phyloP scores from a whole-genome alignment of 2,329 filamentous ascomycete species.

The Drechslerella coelobrocha region DNA sequence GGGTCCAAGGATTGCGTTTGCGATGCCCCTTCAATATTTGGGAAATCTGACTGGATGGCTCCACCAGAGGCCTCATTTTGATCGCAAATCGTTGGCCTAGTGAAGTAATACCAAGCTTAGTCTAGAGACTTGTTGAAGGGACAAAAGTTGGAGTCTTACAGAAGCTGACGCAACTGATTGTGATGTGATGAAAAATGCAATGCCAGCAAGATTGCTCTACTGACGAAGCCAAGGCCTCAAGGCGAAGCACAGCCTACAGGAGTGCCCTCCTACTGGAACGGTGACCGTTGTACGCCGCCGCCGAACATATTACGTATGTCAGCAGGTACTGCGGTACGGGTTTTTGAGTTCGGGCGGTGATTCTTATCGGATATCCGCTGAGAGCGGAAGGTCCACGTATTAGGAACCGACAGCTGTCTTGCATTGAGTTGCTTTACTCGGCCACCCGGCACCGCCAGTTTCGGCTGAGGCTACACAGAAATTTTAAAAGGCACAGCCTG shows the following conservation, averaged over 20 bases:
- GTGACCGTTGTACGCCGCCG: conserved; percentile 3
- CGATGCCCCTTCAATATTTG: conserved; percentile 48
- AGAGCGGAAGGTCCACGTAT: conserved; percentile 39
- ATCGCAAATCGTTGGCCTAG: conserved; percentile 23
- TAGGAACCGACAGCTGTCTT: conserved; percentile 25
- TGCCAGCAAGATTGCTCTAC: no score
- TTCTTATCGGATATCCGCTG: conserved; percentile 33
- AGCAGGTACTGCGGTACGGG: conserved; percentile 13
- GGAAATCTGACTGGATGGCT: conserved; percentile 49
- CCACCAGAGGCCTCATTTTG: conserved; percentile 37
- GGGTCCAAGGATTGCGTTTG: conserved; percentile 37
- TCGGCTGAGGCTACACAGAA: conserved; percentile 37
- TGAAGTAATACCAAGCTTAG: conserved; percentile 18
- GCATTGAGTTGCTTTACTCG: conserved; percentile 46
- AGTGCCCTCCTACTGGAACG: no score
- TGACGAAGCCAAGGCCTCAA: no score
- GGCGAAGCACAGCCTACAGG: conserved; percentile 2
- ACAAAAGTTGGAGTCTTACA: conserved; percentile 4
- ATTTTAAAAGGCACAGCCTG: conserved; percentile 8
- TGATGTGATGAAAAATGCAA: no score
- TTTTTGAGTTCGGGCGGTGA: conserved; percentile 39
- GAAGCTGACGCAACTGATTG: conserved; percentile 46
- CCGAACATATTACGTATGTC: conserved; percentile 14
- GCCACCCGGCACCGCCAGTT: conserved; percentile 41
- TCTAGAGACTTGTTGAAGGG: conserved; percentile 7